Base-by-base conservation (phyloP, 192 early-diverging fungal species). In the Cladochytrium replicatum region DNA sequence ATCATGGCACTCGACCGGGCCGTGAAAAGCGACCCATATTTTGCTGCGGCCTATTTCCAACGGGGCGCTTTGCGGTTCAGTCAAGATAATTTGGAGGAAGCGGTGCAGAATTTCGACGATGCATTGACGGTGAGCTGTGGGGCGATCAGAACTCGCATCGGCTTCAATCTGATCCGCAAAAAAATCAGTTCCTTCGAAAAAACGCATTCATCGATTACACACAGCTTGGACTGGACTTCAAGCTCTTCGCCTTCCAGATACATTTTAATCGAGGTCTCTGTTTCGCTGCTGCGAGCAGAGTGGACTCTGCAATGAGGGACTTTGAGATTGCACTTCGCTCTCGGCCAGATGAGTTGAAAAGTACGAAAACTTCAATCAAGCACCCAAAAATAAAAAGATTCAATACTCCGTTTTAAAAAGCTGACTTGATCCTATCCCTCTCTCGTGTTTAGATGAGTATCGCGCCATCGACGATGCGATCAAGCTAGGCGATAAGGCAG, bases 181-280 rank as follows among this genome's bases (percentile, higher is more conserved):
- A n/a, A n/a, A n/a, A n/a, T n/a, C n/a, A n/a, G n/a, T n/a, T n/a
- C n/a, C n/a, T n/a, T n/a, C n/a, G n/a, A n/a, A 84, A 85, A 44
- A 93, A 91, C 66, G 68, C 80, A 48, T 75, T 85, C 32, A 93
- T 98, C 48, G 91, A 98, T 64, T 98, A 98, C 60, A 80, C 80
- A 50, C 95, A 98, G 60, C 72, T 98, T 25, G 95, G 95, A 2
- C 79, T 96, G 27, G 73, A 82, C 27, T 93, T 83, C 69, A 87
- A 90, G 61, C 73, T 98, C 24, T 91, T 84, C 58, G 66, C 82
- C 0, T 94, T 85, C 60, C 85, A 98, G 62, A 81, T 93, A 9
- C 58, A 86, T 41, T 98, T 88, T 75, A 96, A 96, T 63, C 80
- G 88, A 11, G 92, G 81, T 1, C 72, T 98, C 22, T 86, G 84